phyloP scores from a whole-genome alignment of 805 yeast species.

The Candida dajiaensis region DNA sequence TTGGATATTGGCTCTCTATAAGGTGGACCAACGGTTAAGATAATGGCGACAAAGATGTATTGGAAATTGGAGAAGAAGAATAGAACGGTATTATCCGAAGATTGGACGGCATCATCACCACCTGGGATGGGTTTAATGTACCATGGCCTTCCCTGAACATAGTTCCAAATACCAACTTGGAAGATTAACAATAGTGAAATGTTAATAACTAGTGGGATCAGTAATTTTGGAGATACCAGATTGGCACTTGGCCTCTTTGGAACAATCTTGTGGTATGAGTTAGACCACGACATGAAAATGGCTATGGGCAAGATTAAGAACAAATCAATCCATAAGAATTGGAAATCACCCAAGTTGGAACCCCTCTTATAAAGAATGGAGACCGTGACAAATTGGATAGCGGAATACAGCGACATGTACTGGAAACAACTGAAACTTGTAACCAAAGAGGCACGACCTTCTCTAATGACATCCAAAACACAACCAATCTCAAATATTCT shows the following conservation, averaged over 20 bases:
- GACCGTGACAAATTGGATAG: conserved; percentile 89
- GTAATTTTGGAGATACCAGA: conserved; percentile 80
- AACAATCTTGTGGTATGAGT: conserved; percentile 56
- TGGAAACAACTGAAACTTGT: conserved; percentile 96
- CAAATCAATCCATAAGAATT: conserved; percentile 89
- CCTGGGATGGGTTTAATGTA: conserved; percentile 77
- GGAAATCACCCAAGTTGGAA: conserved; percentile 93
- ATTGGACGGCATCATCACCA: conserved; percentile 71
- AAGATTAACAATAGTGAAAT: conserved; percentile 57
- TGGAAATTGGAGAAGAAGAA: conserved; percentile 83
- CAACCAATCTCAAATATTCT: conserved; percentile 87
- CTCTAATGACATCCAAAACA: conserved; percentile 83
- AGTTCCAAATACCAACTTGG: conserved; percentile 65
- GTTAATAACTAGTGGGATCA: conserved; percentile 77
- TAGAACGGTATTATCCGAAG: conserved; percentile 84
- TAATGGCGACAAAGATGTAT: conserved; percentile 76
- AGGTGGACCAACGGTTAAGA: conserved; percentile 91
- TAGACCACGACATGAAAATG: conserved; percentile 96
- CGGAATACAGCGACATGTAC: conserved; percentile 95
- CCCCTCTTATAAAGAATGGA: conserved; percentile 82
- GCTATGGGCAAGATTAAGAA: conserved; percentile 91
- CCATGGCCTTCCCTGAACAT: conserved; percentile 61
- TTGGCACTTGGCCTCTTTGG: conserved; percentile 90
- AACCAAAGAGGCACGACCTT: conserved; percentile 91
- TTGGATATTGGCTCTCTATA: conserved; percentile 70